Percentiles rank a stretch among this genome's conserved stretches.
Evolutionary conservation across 441 rosid species (phyloP).

Genomic region (Daphne laureola): DNA sequence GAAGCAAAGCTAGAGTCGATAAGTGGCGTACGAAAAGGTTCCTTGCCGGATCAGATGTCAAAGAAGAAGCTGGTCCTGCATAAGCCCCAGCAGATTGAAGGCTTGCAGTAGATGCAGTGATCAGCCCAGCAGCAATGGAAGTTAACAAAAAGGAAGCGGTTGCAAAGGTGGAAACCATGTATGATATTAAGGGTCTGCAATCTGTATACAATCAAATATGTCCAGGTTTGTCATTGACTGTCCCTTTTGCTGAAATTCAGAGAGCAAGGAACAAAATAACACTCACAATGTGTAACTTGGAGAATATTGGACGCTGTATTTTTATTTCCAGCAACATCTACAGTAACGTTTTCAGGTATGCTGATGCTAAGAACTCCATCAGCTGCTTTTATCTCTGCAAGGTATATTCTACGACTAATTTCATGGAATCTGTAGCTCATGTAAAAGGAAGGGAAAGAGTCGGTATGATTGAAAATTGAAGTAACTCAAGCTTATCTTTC

Average conservation of each 20-base stretch:
- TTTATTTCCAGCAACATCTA: conserved; percentile 83
- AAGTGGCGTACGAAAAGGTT: conserved; percentile 62
- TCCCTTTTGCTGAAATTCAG: background rate
- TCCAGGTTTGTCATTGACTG: background rate
- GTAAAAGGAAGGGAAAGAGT: conserved; percentile 10
- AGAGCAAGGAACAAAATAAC: conserved; percentile 4
- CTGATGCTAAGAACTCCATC: conserved; percentile 36
- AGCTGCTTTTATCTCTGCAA: conserved; percentile 52
- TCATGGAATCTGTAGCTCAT: conserved; percentile 59
- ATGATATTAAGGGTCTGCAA: conserved; percentile 51
- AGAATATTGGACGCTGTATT: conserved; percentile 70
- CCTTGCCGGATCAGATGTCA: conserved; percentile 64
- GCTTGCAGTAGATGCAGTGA: conserved; percentile 77
- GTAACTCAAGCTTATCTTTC: background rate
- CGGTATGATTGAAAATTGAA: background rate
- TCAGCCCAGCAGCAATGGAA: conserved; percentile 56
- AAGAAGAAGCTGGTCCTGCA: conserved; percentile 41
- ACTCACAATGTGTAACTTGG: conserved; percentile 76
- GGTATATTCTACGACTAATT: conserved; percentile 51
- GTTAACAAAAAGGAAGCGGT: conserved; percentile 54
- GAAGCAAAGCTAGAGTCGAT: background rate
- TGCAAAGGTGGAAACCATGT: conserved; percentile 36
- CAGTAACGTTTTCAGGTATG: conserved; percentile 70
- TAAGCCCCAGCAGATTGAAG: conserved; percentile 68
- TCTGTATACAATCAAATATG: conserved; percentile 39